phyloP scores from a whole-genome alignment of 805 yeast species.

The Blastobotrys attinorum region DNA sequence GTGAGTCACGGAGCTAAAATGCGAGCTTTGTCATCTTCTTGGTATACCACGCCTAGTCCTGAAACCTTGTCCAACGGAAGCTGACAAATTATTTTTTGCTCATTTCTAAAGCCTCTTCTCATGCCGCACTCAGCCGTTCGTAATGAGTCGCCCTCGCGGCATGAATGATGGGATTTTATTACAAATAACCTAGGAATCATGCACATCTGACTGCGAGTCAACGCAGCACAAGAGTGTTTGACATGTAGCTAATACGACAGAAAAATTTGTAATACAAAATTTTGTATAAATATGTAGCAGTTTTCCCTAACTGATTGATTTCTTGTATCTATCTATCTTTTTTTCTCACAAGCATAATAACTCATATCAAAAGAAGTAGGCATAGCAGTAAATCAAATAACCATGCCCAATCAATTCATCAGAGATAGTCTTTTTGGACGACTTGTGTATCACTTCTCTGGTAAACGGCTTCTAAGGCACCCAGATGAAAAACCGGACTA shows the following conservation, averaged over 20 bases:
- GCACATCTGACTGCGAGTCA: neutral
- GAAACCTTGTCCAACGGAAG: too few relatives aligned
- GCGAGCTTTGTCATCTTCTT: too few relatives aligned
- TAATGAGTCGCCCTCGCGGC: too few relatives aligned
- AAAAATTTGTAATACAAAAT: neutral
- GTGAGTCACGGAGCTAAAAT: too few relatives aligned
- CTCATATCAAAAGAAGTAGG: neutral
- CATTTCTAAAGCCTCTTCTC: too few relatives aligned
- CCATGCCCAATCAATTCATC: conserved; percentile 10
- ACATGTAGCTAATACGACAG: neutral
- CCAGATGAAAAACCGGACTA: conserved; percentile 27
- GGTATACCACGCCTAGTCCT: too few relatives aligned
- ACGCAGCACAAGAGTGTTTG: too few relatives aligned
- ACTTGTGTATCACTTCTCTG: conserved; percentile 24
- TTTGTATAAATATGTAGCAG: neutral
- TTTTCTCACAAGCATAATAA: neutral
- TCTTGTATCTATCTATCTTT: neutral
- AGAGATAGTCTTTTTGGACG: conserved; percentile 27
- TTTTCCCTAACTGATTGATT: too few relatives aligned
- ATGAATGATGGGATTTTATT: too few relatives aligned
- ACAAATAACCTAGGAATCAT: too few relatives aligned
- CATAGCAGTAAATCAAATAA: neutral
- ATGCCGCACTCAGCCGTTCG: too few relatives aligned
- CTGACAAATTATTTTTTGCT: too few relatives aligned
- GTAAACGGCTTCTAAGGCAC: conserved; percentile 21